Base-by-base conservation (phyloP, 495 filamentous ascomycete species). In the Daldinia grandis region DNA sequence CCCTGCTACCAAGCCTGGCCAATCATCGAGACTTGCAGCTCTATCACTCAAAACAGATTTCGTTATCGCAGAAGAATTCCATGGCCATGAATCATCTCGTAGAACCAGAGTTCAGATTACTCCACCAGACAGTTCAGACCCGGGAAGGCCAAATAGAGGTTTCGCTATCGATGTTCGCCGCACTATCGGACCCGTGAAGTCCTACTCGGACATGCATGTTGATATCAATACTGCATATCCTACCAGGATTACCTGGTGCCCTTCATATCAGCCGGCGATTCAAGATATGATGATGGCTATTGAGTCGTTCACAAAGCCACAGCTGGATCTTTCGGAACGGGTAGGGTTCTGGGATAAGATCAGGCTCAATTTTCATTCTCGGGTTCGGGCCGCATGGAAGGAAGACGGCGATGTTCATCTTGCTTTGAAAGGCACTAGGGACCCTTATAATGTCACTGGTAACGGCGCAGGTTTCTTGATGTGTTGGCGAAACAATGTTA, bases 211-310 rank as follows among this genome's bases (percentile, higher is more conserved):
- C 69, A 92, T 97, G 68, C 85, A 84, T 19, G 84, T 98, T 68
- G 92, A 97, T 58, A 97, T 99, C 74, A 95, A 98, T 76, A 98
- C 95, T 4, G 90, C 90, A 64, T 87, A 92, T 66, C 90, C 96
- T 8, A 99, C 95, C 7, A 89, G 91, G 61, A 94, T 98, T 56
- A 97, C 94, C 31, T 99, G 95, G 95, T 93, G 94, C 40, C 92
- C 94, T 62, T 97, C 95, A 0, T 98, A 98, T 75, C 95, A 99
- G 68, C 95, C 95, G 27, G 96, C 94, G 10, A 98, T 99, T 59
- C 95, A 99, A 78, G 95, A 99, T 74, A 97, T 98, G 92, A 99
- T 99, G 95, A 97, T 98, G 88, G 93, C 96, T 25, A 93, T 99
- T 64, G 95, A 99, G 82, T 91, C 91, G 0, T 97, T 99, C 80